Percentiles rank a stretch among this genome's conserved stretches.
Conservation (phyloP, 148 eudicot genomes). For the Arctostaphylos glauca region DNA sequence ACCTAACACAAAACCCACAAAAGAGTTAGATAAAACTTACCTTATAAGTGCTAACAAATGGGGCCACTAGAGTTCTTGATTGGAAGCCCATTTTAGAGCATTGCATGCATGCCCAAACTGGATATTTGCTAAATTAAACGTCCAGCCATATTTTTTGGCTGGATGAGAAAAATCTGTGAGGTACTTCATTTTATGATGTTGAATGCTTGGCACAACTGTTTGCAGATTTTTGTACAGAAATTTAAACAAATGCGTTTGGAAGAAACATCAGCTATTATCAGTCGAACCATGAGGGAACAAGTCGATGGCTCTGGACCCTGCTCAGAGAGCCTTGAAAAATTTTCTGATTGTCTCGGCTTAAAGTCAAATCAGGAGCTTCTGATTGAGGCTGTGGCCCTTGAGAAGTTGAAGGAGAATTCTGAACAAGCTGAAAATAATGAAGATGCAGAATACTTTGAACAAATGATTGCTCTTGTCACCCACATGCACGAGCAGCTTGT, state of each 20-base stretch:
- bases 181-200: not conserved
- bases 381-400: conserved; percentile 94
- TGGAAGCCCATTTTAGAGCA: conserved; percentile 5
- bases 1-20: not conserved
- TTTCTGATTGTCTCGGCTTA: conserved; percentile 66
- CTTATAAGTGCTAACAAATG: not conserved
- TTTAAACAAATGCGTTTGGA: conserved; percentile 47
- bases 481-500: conserved; percentile 82
- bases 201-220: conserved; percentile 15
- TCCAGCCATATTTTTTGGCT: not conserved
- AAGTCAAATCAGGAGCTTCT: conserved; percentile 85
- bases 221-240: conserved; percentile 59
- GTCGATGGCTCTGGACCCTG: conserved; percentile 59
- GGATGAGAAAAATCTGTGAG: not conserved
- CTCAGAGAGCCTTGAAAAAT: conserved; percentile 49
- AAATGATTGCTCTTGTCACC: conserved; percentile 69
- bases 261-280: conserved; percentile 42
- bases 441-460: conserved; percentile 77
- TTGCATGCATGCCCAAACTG: not conserved
- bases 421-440: conserved; percentile 85
- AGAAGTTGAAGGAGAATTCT: conserved; percentile 83
- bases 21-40: not conserved
- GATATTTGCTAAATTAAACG: not conserved
- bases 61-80: not conserved
- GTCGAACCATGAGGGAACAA: conserved; percentile 63